phyloP scores from a whole-genome alignment of 2,329 filamentous ascomycete genomes.

The Colletotrichum noveboracense region DNA sequence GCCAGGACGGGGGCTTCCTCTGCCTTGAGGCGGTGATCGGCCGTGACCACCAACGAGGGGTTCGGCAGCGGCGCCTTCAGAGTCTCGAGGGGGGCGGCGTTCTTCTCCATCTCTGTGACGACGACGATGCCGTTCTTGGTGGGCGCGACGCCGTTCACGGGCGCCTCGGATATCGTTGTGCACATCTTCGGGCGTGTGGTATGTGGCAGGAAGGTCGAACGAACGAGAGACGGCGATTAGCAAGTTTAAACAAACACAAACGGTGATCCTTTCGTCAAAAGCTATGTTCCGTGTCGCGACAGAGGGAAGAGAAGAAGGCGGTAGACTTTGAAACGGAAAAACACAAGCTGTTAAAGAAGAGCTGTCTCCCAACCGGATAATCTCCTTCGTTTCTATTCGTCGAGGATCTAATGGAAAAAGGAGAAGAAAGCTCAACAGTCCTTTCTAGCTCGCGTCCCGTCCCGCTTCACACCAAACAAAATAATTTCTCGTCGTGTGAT shows the following conservation, averaged over 20 bases:
- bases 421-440: background rate
- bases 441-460: background rate
- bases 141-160: background rate
- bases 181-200: background rate
- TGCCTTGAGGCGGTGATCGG: slow-evolving; percentile 62
- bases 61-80: slow-evolving; percentile 44
- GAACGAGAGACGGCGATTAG: background rate
- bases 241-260: background rate
- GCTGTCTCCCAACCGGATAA: background rate
- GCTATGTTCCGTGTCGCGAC: background rate
- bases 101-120: background rate
- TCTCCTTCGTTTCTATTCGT: background rate
- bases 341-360: background rate
- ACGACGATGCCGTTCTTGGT: slow-evolving; percentile 2
- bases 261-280: background rate
- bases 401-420: background rate
- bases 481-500: background rate
- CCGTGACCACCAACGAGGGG: slow-evolving; percentile 63
- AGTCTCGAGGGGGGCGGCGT: background rate
- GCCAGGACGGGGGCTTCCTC: slow-evolving; percentile 61
- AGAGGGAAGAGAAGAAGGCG: background rate
- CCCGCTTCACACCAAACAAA: background rate
- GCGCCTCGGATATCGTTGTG: background rate
- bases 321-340: background rate
- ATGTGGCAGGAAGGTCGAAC: background rate